Percentiles rank a stretch among this genome's conserved stretches.
These are phyloP conservation scores for Aspergillus sclerotialis DNA, from an alignment of 2,329 filamentous ascomycete genomes.

Conservation along the genomic window DNA sequence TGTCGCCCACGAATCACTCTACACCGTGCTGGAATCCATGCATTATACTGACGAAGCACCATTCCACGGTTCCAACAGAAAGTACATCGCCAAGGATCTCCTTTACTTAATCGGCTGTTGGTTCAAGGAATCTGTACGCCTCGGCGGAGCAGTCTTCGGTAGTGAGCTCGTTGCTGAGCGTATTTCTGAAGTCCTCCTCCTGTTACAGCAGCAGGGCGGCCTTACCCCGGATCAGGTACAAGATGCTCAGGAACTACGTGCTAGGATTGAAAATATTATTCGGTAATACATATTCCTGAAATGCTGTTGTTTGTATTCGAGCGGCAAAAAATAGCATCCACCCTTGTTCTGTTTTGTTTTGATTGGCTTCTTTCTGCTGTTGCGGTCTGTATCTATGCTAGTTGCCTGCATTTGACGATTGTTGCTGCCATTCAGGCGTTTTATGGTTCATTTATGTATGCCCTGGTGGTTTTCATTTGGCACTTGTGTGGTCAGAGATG, in stretches of 20 bases:
- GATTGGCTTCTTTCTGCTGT: too few relatives aligned
- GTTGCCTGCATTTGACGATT: too few relatives aligned
- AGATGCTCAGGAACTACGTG: slow-evolving; percentile 33
- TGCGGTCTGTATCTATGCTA: too few relatives aligned
- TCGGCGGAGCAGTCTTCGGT: slow-evolving; percentile 52
- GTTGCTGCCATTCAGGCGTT: too few relatives aligned
- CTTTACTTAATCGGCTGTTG: slow-evolving; percentile 56
- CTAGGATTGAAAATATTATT: slow-evolving; percentile 34
- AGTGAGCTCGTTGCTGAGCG: slow-evolving; percentile 51
- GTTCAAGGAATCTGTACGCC: slow-evolving; percentile 51
- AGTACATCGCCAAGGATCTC: slow-evolving; percentile 54
- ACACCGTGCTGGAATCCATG: slow-evolving; percentile 57
- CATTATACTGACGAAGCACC: slow-evolving; percentile 62
- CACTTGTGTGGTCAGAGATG: too few relatives aligned
- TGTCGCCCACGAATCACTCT: slow-evolving; percentile 54
- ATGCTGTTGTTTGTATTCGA: slow-evolving; percentile 1
- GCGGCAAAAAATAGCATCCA: neutral
- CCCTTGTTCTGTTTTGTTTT: slow-evolving; percentile 2
- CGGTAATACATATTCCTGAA: slow-evolving; percentile 17
- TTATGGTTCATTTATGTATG: too few relatives aligned
- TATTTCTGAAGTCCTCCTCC: slow-evolving; percentile 38
- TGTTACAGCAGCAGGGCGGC: slow-evolving; percentile 40
- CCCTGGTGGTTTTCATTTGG: too few relatives aligned
- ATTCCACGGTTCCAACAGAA: slow-evolving; percentile 53
- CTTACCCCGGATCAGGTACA: slow-evolving; percentile 33